Conservation (phyloP, 495 filamentous ascomycete genomes). For the Hypoxylon fragiforme region DNA sequence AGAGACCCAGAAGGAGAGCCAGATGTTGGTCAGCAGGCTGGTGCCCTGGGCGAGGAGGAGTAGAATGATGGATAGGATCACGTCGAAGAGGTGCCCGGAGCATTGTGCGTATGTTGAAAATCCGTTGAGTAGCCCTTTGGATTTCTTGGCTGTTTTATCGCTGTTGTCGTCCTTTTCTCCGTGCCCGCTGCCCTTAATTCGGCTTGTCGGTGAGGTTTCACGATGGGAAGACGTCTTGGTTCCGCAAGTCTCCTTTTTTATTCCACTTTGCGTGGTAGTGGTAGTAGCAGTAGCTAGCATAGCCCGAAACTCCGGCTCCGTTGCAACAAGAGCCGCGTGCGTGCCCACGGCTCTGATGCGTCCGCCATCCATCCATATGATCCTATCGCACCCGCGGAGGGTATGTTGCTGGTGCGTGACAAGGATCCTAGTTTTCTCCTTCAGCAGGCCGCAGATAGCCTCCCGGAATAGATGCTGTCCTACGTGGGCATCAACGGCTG, state of each 20-base stretch:
- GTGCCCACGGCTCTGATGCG: slow-evolving; percentile 41
- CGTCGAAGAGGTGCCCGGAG: slow-evolving; percentile 55
- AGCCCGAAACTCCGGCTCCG: slow-evolving; percentile 41
- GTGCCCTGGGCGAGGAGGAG: slow-evolving; percentile 40
- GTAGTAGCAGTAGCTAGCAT: slow-evolving; percentile 52
- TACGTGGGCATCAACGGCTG: slow-evolving; percentile 61
- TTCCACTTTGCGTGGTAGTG: slow-evolving; percentile 44
- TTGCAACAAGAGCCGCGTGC: slow-evolving; percentile 52
- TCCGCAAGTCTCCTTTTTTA: neutral
- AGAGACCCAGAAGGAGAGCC: slow-evolving; percentile 24
- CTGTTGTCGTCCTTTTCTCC: slow-evolving; percentile 60
- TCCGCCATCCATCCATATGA: slow-evolving; percentile 64
- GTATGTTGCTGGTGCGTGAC: slow-evolving; percentile 59
- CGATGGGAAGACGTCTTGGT: neutral
- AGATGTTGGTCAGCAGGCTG: slow-evolving; percentile 40
- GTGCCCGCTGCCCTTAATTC: slow-evolving; percentile 61
- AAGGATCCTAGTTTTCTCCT: slow-evolving; percentile 54
- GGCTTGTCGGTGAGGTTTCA: slow-evolving; percentile 3
- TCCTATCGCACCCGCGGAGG: slow-evolving; percentile 60
- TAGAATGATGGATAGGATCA: slow-evolving; percentile 25
- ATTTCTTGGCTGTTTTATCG: too few relatives aligned
- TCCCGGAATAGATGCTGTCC: slow-evolving; percentile 52
- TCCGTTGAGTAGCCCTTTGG: slow-evolving; percentile 37
- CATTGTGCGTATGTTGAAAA: slow-evolving; percentile 60
- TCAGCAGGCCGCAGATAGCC: slow-evolving; percentile 53